A percentile compares a stretch with the other conserved stretches of the same genome.
phyloP scores from a whole-genome alignment of 2,329 filamentous ascomycete species.

The Fusarium ambrosium region DNA sequence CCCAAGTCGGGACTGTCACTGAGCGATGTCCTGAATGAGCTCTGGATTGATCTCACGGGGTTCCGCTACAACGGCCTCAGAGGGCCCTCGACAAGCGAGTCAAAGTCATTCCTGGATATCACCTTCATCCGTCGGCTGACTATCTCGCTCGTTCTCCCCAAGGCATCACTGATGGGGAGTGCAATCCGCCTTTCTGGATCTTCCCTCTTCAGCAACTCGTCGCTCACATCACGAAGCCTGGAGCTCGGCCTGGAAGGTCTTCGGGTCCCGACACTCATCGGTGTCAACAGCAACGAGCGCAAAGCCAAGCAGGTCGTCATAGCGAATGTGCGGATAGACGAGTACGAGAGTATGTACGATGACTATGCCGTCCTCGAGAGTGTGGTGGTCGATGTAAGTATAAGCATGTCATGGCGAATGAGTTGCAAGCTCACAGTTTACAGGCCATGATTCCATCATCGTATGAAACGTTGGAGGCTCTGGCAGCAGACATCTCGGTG shows the following conservation, averaged over 20 bases:
- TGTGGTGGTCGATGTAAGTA: constrained; percentile 71
- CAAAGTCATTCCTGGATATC: constrained; percentile 49
- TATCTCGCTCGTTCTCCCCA: constrained; percentile 71
- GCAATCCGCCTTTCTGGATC: constrained; percentile 67
- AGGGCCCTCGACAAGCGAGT: constrained; percentile 8
- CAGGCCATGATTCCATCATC: constrained; percentile 68
- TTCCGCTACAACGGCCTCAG: constrained; percentile 30
- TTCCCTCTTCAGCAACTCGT: constrained; percentile 56
- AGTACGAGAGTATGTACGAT: constrained; percentile 61
- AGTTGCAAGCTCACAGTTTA: neutral
- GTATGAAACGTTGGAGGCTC: constrained; percentile 74
- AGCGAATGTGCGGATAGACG: constrained; percentile 73
- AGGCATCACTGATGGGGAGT: constrained; percentile 76
- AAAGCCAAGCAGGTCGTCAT: constrained; percentile 75
- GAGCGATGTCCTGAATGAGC: constrained; percentile 46
- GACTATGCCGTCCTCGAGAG: constrained; percentile 69
- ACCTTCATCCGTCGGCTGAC: constrained; percentile 60
- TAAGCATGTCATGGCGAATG: neutral
- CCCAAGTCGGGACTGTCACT: constrained; percentile 38
- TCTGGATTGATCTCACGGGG: constrained; percentile 53
- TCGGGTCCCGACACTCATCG: constrained; percentile 76
- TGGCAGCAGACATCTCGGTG: constrained; percentile 64
- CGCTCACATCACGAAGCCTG: constrained; percentile 46
- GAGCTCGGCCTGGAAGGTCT: constrained; percentile 68
- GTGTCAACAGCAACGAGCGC: constrained; percentile 80